Evolutionary conservation across 345 rosid genomes (phyloP).

Genomic region (Heritiera littoralis): DNA sequence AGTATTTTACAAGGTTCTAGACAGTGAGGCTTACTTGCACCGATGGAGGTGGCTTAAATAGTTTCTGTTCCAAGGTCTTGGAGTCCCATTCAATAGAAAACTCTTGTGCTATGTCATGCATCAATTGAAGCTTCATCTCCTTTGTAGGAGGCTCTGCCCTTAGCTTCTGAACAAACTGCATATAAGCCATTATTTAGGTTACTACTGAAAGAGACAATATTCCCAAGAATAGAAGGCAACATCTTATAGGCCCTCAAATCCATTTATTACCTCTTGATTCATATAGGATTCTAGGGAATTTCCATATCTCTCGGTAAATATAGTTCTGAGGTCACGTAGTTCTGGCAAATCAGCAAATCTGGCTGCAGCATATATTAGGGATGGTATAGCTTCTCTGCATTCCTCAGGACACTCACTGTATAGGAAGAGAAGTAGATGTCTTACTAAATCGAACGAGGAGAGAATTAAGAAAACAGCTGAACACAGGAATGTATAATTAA

Average conservation of each 20-base stretch:
- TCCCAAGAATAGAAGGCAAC: not conserved
- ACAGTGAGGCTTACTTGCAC: constrained; percentile 29
- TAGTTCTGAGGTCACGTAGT: constrained; percentile 62
- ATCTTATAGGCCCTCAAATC: not conserved
- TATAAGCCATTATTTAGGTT: constrained; percentile 4
- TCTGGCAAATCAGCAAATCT: constrained; percentile 84
- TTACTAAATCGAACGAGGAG: not conserved
- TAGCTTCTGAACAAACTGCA: constrained; percentile 7
- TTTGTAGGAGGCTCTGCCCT: constrained; percentile 14
- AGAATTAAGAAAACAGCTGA: not conserved
- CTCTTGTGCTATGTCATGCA: constrained; percentile 9
- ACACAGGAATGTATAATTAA: not conserved
- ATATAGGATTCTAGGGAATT: constrained; percentile 46
- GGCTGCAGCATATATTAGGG: constrained; percentile 84
- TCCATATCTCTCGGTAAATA: constrained; percentile 66
- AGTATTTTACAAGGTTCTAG: not conserved
- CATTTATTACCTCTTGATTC: constrained; percentile 55
- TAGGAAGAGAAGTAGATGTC: not conserved
- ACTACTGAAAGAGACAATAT: not conserved
- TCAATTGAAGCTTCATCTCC: constrained; percentile 12
- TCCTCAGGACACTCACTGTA: constrained; percentile 86
- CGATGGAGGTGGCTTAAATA: constrained; percentile 13
- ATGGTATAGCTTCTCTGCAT: constrained; percentile 71
- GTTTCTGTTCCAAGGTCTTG: constrained; percentile 34
- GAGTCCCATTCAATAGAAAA: constrained; percentile 52